Evolutionary conservation across 2,329 filamentous ascomycete species (phyloP).

Genomic region (Chaetomium sp.): DNA sequence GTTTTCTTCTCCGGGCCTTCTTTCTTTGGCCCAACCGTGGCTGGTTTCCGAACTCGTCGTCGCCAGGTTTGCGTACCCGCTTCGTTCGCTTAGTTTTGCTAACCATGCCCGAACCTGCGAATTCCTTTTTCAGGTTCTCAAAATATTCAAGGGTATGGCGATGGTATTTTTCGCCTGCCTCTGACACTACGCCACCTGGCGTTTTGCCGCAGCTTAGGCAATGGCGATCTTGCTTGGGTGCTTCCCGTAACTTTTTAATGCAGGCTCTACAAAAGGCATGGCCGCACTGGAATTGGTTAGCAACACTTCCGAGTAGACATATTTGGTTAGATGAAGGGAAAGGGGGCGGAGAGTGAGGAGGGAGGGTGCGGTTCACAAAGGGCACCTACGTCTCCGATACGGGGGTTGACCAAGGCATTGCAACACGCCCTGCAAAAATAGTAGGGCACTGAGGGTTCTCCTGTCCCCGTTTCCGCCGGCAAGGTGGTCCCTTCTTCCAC

Average conservation of each 20-base stretch:
- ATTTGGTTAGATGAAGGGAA: not conserved
- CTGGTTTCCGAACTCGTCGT: conserved; percentile 25
- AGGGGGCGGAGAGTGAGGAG: no score
- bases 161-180: not conserved
- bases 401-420: conserved; percentile 6
- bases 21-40: not conserved
- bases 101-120: not conserved
- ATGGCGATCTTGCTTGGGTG: not conserved
- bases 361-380: not conserved
- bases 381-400: conserved; percentile 11
- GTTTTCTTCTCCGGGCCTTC: not conserved
- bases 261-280: conserved; percentile 23
- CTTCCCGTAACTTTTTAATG: not conserved
- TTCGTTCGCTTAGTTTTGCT: not conserved
- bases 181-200: not conserved
- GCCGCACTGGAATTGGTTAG: conserved; percentile 13
- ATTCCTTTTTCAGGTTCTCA: not conserved
- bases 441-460: not conserved
- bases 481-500: not conserved
- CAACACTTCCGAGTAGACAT: not conserved
- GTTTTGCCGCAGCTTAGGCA: conserved; percentile 12
- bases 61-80: conserved; percentile 16
- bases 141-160: not conserved
- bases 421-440: conserved; percentile 22
- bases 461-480: not conserved